phyloP scores from a whole-genome alignment of 345 rosid species.

The Citrus unshiu region DNA sequence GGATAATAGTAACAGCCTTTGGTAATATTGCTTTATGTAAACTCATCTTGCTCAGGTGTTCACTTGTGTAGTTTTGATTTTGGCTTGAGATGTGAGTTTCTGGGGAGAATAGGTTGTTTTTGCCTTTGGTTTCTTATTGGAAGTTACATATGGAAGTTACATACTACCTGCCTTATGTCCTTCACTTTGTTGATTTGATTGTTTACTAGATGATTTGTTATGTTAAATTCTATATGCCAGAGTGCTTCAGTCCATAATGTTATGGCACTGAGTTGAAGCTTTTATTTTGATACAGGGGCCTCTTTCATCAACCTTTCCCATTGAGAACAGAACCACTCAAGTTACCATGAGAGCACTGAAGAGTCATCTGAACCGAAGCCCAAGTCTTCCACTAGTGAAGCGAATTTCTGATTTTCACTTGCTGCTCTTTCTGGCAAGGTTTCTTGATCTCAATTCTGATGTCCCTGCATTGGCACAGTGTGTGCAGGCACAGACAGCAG shows the following conservation, averaged over 20 bases:
- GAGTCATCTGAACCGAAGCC: constrained; percentile 68
- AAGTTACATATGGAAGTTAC: not conserved
- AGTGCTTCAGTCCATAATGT: not conserved
- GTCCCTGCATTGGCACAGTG: constrained; percentile 77
- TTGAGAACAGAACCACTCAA: constrained; percentile 63
- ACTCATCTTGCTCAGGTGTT: not conserved
- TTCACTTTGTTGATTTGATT: not conserved
- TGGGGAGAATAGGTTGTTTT: not conserved
- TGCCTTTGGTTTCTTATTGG: not conserved
- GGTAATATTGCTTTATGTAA: not conserved
- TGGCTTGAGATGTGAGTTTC: not conserved
- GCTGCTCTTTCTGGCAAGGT: constrained; percentile 65
- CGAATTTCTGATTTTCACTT: constrained; percentile 86
- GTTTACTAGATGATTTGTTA: not conserved
- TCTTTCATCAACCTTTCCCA: constrained; percentile 66
- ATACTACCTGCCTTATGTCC: not conserved
- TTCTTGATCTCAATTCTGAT: constrained; percentile 64
- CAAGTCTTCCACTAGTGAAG: constrained; percentile 71
- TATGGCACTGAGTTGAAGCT: not conserved
- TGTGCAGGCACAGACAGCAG: constrained; percentile 48
- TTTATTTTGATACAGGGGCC: constrained; percentile 55
- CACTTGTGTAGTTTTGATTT: not conserved
- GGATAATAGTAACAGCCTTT: not conserved
- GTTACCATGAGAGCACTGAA: constrained; percentile 58
- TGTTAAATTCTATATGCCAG: not conserved